phyloP scores from a whole-genome alignment of 176 grass and related monocot species.

The Hordeum marinum region DNA sequence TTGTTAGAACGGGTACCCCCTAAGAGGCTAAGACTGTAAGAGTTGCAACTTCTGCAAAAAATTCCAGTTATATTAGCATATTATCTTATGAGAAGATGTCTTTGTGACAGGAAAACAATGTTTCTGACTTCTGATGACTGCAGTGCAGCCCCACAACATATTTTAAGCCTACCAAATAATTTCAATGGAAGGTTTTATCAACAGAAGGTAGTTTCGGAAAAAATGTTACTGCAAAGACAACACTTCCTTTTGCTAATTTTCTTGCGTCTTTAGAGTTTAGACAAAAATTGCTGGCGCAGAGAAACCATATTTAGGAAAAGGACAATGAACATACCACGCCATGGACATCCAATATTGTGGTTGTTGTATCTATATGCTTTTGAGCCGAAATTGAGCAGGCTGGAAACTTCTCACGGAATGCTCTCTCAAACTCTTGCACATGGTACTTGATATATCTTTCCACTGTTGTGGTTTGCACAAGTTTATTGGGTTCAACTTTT shows the following conservation, averaged over 20 bases:
- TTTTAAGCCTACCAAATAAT: not conserved
- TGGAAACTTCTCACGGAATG: constrained; percentile 87
- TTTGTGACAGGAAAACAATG: not conserved
- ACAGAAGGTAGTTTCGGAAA: not conserved
- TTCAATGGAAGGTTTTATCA: not conserved
- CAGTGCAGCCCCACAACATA: not conserved
- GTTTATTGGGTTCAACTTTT: constrained; percentile 87
- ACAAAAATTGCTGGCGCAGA: constrained; percentile 2
- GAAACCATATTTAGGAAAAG: constrained; percentile 5
- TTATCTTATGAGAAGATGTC: not conserved
- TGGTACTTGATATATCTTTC: constrained; percentile 97
- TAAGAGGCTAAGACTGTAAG: not conserved
- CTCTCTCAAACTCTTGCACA: constrained; percentile 92
- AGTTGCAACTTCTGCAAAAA: not conserved
- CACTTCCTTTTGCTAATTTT: not conserved
- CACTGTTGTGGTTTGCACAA: constrained; percentile 80
- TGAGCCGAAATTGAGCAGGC: constrained; percentile 87
- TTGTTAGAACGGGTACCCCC: not conserved
- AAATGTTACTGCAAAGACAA: not conserved
- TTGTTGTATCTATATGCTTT: constrained; percentile 86
- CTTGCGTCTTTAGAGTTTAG: not conserved
- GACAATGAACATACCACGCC: constrained; percentile 71
- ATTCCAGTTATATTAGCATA: not conserved
- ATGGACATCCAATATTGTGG: constrained; percentile 97
- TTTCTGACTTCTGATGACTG: not conserved